Percentiles rank a stretch among this genome's conserved stretches.
Evolutionary conservation across 441 rosid species (phyloP).

Genomic region (Macaranga tanarius): DNA sequence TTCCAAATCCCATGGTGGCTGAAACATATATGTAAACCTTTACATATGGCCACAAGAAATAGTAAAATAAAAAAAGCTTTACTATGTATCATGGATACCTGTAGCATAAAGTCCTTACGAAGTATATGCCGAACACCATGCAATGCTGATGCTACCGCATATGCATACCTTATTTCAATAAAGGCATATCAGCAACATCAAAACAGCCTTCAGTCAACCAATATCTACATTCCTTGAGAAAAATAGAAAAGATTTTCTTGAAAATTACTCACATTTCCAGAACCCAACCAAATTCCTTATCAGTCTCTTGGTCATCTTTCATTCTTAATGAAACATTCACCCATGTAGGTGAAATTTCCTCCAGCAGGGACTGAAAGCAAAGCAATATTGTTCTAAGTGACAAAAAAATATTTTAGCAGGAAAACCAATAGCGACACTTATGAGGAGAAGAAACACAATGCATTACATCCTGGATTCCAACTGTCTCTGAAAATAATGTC

Average conservation of each 20-base stretch:
- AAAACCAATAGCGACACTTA: neutral
- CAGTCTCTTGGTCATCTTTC: slow-evolving; percentile 71
- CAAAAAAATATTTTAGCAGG: neutral
- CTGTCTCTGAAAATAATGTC: neutral
- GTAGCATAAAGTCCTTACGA: slow-evolving; percentile 67
- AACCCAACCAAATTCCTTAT: slow-evolving; percentile 85
- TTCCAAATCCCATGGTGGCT: slow-evolving; percentile 80
- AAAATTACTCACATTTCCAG: slow-evolving; percentile 65
- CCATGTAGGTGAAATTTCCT: slow-evolving; percentile 77
- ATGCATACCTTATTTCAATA: slow-evolving; percentile 60
- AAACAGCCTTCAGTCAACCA: slow-evolving; percentile 13
- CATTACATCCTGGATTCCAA: neutral
- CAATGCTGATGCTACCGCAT: slow-evolving; percentile 79
- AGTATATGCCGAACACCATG: slow-evolving; percentile 66
- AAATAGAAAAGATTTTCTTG: slow-evolving; percentile 8
- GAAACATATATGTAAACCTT: slow-evolving; percentile 25
- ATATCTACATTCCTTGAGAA: slow-evolving; percentile 6
- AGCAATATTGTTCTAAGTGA: neutral
- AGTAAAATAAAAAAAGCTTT: slow-evolving; percentile 9
- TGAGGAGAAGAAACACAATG: neutral
- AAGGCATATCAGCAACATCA: slow-evolving; percentile 11
- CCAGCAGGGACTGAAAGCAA: slow-evolving; percentile 51
- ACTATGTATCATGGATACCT: slow-evolving; percentile 38
- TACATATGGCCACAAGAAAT: slow-evolving; percentile 5
- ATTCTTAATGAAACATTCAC: slow-evolving; percentile 71